Evolutionary conservation across 2,329 filamentous ascomycete genomes (phyloP).

Genomic region (Malbranchea cinnamomea): DNA sequence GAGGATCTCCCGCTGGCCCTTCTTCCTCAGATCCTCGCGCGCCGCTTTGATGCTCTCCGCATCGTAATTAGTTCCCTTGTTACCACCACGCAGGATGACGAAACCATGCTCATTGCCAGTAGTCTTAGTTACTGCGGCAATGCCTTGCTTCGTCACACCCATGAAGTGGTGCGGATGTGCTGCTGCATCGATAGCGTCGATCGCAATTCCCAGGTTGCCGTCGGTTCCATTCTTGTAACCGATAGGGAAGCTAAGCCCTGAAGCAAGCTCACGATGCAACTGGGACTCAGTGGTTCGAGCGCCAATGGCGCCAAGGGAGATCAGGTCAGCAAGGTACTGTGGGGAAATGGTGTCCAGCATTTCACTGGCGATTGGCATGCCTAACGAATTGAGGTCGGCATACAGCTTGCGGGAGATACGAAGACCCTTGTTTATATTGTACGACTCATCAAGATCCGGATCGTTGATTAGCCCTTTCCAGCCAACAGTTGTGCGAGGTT

Average conservation of each 20-base stretch:
- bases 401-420: conserved; percentile 87
- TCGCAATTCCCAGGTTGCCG: conserved; percentile 75
- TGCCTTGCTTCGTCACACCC: conserved; percentile 93
- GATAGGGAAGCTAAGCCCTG: conserved; percentile 89
- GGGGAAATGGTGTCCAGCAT: conserved; percentile 99
- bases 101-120: conserved; percentile 94
- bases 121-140: conserved; percentile 88
- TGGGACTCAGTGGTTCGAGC: conserved; percentile 94
- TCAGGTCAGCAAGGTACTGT: conserved; percentile 91
- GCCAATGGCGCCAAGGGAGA: conserved; percentile 89
- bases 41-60: conserved; percentile 64
- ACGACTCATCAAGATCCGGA: conserved; percentile 91
- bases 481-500: conserved; percentile 92
- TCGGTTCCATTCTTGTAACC: conserved; percentile 99
- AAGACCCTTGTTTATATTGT: conserved; percentile 97
- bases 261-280: conserved; percentile 88
- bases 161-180: conserved; percentile 72
- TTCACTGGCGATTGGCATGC: conserved; percentile 92
- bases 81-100: conserved; percentile 85
- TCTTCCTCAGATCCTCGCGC: conserved; percentile 64
- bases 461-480: conserved; percentile 99
- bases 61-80: conserved; percentile 86
- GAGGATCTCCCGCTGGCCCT: conserved; percentile 73
- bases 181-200: conserved; percentile 79
- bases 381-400: conserved; percentile 67